Evolutionary conservation across 345 rosid genomes (phyloP).

Genomic region (Theobroma cacao): DNA sequence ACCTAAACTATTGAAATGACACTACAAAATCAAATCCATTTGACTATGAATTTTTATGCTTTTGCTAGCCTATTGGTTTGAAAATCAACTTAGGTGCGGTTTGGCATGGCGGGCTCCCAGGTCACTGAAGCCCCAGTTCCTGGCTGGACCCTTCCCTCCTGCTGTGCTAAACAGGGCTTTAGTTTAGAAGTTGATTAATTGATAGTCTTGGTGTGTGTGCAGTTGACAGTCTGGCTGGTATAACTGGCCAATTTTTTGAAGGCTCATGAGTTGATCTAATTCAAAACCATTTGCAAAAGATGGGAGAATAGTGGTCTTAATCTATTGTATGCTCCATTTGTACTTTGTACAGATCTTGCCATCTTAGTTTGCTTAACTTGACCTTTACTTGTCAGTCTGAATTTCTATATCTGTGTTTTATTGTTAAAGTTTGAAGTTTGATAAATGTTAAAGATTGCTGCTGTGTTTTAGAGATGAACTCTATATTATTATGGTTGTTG

Average conservation of each 20-base stretch:
- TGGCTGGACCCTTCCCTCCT: too few species aligned
- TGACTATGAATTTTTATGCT: background rate
- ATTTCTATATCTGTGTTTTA: background rate
- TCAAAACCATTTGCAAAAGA: background rate
- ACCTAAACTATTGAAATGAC: background rate
- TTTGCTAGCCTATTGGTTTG: background rate
- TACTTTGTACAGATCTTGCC: constrained; percentile 3
- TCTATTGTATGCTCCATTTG: background rate
- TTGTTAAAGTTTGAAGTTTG: background rate
- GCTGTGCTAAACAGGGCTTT: too few species aligned
- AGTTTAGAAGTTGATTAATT: background rate
- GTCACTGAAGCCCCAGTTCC: too few species aligned
- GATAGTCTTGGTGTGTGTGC: background rate
- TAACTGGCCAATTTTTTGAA: background rate
- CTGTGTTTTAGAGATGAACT: background rate
- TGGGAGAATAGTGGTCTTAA: background rate
- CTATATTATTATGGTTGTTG: background rate
- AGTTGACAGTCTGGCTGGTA: background rate
- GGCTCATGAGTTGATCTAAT: background rate
- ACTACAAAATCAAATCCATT: background rate
- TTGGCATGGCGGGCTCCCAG: too few species aligned
- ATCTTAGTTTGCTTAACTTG: background rate
- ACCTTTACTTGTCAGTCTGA: background rate
- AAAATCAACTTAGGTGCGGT: background rate
- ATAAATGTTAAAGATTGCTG: background rate